A percentile compares a stretch with the other conserved stretches of the same genome.
phyloP scores from a whole-genome alignment of 1,139 yeast genomes.

The Protomyces gravidus region DNA sequence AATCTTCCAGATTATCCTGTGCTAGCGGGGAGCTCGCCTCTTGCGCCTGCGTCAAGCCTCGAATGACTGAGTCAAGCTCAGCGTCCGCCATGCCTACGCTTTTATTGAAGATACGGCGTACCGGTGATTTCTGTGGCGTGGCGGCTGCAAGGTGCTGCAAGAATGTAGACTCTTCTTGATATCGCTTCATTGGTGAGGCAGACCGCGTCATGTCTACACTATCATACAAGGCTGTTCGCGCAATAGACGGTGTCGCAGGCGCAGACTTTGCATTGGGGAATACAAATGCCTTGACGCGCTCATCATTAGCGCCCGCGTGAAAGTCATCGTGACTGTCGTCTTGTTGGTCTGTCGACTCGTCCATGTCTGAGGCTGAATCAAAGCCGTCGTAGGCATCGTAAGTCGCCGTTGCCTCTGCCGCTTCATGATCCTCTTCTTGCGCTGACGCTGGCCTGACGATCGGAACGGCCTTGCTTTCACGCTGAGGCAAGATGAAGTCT shows the following conservation, averaged over 20 bases:
- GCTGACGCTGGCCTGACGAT: not conserved
- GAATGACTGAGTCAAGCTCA: constrained; percentile 20
- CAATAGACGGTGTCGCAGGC: constrained; percentile 1
- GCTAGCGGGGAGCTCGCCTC: not conserved
- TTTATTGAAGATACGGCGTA: constrained; percentile 16
- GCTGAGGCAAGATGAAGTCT: constrained; percentile 1
- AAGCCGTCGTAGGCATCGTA: constrained; percentile 25
- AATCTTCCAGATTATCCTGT: not conserved
- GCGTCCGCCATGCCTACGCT: constrained; percentile 13
- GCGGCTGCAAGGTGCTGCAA: not conserved
- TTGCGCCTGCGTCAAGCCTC: constrained; percentile 9
- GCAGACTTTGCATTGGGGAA: constrained; percentile 20
- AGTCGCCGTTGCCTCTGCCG: not conserved
- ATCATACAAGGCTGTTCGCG: constrained; percentile 9
- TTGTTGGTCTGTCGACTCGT: not conserved
- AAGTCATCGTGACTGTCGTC: not conserved
- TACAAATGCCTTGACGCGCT: constrained; percentile 13
- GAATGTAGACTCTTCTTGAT: not conserved
- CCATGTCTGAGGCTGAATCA: constrained; percentile 8
- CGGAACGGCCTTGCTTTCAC: not conserved
- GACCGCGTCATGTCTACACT: constrained; percentile 1
- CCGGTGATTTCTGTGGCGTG: constrained; percentile 9
- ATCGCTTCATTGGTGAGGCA: not conserved
- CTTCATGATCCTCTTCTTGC: not conserved
- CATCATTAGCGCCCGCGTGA: constrained; percentile 5